Percentiles rank a stretch among this genome's conserved stretches.
Conservation (phyloP, 441 rosid genomes). For the Francoa sonchifolia region DNA sequence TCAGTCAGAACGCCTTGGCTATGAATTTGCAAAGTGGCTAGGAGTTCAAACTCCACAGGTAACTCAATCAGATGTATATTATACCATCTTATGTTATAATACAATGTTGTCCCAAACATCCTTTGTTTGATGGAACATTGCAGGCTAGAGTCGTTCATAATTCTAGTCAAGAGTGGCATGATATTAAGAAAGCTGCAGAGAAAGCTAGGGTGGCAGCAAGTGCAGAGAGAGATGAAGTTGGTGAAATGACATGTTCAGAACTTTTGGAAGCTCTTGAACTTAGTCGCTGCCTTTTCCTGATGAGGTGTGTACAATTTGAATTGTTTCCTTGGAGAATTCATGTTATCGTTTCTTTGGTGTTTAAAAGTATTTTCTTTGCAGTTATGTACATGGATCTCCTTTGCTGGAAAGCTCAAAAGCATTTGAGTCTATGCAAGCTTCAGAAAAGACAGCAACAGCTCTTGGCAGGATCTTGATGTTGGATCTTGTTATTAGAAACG, state of each 20-base stretch:
- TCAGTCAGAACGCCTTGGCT: slow-evolving; percentile 97
- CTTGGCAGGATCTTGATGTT: slow-evolving; percentile 82
- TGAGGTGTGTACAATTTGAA: no score
- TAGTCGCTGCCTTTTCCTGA: slow-evolving; percentile 85
- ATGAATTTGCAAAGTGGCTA: slow-evolving; percentile 92
- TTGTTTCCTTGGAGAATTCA: neutral
- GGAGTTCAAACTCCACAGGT: slow-evolving; percentile 98
- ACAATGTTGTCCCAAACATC: neutral
- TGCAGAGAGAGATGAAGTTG: slow-evolving; percentile 77
- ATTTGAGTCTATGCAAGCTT: slow-evolving; percentile 53
- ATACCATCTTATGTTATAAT: slow-evolving; percentile 4
- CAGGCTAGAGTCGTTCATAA: slow-evolving; percentile 94
- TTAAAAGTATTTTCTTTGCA: slow-evolving; percentile 21
- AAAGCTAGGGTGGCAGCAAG: slow-evolving; percentile 68
- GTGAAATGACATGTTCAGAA: slow-evolving; percentile 89
- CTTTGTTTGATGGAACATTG: slow-evolving; percentile 9
- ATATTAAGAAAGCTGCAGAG: slow-evolving; percentile 88
- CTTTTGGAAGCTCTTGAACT: slow-evolving; percentile 98
- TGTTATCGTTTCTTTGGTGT: neutral
- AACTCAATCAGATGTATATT: slow-evolving; percentile 6
- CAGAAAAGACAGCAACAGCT: slow-evolving; percentile 77
- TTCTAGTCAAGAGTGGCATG: slow-evolving; percentile 80
- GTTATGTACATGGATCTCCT: slow-evolving; percentile 97
- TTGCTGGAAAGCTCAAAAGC: slow-evolving; percentile 69
- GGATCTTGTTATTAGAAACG: slow-evolving; percentile 96